Conservation (phyloP, 257 asterid genomes). For the Nicotiana undulata region DNA sequence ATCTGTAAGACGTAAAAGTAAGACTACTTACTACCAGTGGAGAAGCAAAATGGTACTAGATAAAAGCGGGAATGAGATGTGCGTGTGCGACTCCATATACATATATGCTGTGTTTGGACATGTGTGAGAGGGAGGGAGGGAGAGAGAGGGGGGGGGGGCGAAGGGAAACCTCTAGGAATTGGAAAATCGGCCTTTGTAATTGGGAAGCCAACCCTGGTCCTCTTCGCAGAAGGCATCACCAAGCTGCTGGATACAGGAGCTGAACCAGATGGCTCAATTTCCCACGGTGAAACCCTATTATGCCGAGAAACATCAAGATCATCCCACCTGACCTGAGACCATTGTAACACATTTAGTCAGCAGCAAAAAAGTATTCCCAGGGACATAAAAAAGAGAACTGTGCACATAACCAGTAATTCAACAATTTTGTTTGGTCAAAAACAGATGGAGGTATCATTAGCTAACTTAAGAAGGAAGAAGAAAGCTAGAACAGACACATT, state of each 20-base stretch:
- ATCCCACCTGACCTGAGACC: slow-evolving; percentile 92
- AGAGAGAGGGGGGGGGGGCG: neutral
- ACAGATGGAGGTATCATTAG: neutral
- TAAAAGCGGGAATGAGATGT: neutral
- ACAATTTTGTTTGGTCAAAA: neutral
- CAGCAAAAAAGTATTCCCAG: neutral
- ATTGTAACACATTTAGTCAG: neutral
- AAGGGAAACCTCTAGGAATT: slow-evolving; percentile 39
- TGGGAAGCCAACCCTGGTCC: slow-evolving; percentile 63
- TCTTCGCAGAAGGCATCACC: slow-evolving; percentile 58
- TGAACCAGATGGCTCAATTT: slow-evolving; percentile 68
- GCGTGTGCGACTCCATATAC: neutral
- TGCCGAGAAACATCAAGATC: slow-evolving; percentile 64
- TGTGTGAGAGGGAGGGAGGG: neutral
- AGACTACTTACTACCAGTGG: neutral
- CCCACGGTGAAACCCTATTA: slow-evolving; percentile 97
- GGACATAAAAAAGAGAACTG: neutral
- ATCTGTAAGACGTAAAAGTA: slow-evolving; percentile 30
- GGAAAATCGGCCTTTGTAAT: slow-evolving; percentile 45
- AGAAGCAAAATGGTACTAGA: neutral
- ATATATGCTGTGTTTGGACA: neutral
- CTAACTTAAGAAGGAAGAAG: neutral
- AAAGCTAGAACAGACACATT: neutral
- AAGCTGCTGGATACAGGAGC: slow-evolving; percentile 54
- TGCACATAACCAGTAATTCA: neutral